Percentiles rank a stretch among this genome's conserved stretches.
These are phyloP conservation scores for Penicillium diatomitis DNA, from an alignment of 495 filamentous ascomycete species.

Conservation along the genomic window DNA sequence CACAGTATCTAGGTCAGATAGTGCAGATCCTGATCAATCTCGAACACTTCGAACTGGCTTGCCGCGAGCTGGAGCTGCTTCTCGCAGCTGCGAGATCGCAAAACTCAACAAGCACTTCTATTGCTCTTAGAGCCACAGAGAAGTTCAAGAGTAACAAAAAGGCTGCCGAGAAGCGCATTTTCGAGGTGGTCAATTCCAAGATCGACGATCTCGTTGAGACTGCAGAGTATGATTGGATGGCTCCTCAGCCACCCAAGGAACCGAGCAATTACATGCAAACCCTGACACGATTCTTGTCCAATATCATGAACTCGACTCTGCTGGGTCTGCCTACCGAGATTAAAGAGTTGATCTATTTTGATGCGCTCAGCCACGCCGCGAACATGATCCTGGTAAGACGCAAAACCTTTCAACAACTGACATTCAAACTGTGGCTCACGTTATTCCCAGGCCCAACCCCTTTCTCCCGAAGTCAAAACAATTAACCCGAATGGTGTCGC, in stretches of 20 bases:
- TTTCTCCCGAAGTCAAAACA: slow-evolving; percentile 66
- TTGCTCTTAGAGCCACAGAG: slow-evolving; percentile 71
- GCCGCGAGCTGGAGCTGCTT: slow-evolving; percentile 74
- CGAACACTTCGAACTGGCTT: slow-evolving; percentile 92
- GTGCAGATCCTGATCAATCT: slow-evolving; percentile 97
- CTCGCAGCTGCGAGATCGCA: slow-evolving; percentile 74
- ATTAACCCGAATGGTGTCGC: slow-evolving; percentile 83
- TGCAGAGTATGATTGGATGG: slow-evolving; percentile 93
- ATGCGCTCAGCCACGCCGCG: slow-evolving; percentile 84
- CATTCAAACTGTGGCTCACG: slow-evolving; percentile 3
- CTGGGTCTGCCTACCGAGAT: slow-evolving; percentile 87
- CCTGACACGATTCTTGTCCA: slow-evolving; percentile 82
- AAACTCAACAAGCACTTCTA: slow-evolving; percentile 57
- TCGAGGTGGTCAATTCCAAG: slow-evolving; percentile 96
- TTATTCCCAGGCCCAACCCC: slow-evolving; percentile 56
- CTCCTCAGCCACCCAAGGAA: slow-evolving; percentile 51
- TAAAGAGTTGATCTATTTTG: slow-evolving; percentile 95
- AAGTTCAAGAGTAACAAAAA: slow-evolving; percentile 86
- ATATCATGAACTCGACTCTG: slow-evolving; percentile 91
- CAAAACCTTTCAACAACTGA: too few relatives aligned
- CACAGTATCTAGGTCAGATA: slow-evolving; percentile 92
- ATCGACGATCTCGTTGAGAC: slow-evolving; percentile 96
- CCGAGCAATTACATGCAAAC: slow-evolving; percentile 92
- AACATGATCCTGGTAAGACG: slow-evolving; percentile 67
- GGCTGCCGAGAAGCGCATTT: slow-evolving; percentile 93